These are phyloP conservation scores for Strobilomyces confusus DNA, from an alignment of 768 basidiomycete species.

Conservation along the genomic window DNA sequence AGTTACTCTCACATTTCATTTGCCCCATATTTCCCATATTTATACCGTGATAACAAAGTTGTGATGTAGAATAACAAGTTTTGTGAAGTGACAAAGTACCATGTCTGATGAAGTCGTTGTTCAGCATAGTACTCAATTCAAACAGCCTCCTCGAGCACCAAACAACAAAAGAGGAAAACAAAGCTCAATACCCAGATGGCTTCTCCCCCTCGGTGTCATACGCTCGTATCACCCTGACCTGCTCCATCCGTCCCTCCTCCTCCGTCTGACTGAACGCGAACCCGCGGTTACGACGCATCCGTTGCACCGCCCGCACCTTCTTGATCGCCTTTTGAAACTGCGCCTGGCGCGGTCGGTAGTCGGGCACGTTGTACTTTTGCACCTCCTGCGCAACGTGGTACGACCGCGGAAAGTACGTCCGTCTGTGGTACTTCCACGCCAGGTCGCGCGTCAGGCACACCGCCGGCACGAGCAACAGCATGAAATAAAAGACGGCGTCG, in stretches of 20 bases:
- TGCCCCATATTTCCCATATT: no score
- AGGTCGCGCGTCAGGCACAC: slow-evolving; percentile 87
- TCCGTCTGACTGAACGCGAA: slow-evolving; percentile 99
- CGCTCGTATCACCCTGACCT: slow-evolving; percentile 77
- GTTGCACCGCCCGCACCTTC: slow-evolving; percentile 97
- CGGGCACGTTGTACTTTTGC: slow-evolving; percentile 98
- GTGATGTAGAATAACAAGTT: no score
- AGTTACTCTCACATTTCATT: no score
- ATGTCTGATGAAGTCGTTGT: no score
- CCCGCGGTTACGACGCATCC: slow-evolving; percentile 93
- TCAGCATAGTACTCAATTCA: no score
- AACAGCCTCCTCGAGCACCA: no score
- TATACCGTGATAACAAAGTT: no score
- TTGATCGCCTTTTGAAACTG: slow-evolving; percentile 99
- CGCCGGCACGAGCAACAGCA: slow-evolving; percentile 77
- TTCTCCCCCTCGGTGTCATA: slow-evolving; percentile 81
- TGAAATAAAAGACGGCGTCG: slow-evolving; percentile 85
- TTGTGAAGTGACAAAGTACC: no score
- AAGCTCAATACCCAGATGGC: slow-evolving; percentile 74
- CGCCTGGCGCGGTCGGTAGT: slow-evolving; percentile 95
- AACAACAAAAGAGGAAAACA: no score
- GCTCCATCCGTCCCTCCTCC: slow-evolving; percentile 64
- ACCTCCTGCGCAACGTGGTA: slow-evolving; percentile 99
- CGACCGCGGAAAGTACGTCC: slow-evolving; percentile 86
- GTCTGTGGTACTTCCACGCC: slow-evolving; percentile 95